A percentile compares a stretch with the other conserved stretches of the same genome.
phyloP scores from a whole-genome alignment of 345 rosid genomes.

The Hirschfeldia incana region DNA sequence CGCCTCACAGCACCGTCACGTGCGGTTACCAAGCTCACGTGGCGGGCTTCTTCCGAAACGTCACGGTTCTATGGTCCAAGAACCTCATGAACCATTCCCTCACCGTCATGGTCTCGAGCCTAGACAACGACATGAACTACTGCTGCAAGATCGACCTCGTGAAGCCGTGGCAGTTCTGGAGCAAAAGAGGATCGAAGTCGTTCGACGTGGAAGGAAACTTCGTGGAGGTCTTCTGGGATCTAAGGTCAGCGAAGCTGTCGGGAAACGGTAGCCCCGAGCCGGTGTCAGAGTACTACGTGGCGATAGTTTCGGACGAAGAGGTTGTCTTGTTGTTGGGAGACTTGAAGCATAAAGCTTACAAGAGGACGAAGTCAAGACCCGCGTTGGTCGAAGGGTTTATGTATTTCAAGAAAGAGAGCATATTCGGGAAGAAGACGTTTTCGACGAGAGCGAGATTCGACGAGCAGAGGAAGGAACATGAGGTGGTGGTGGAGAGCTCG shows the following conservation, averaged over 20 bases:
- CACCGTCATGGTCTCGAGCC: slow-evolving; percentile 57
- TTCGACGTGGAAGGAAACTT: slow-evolving; percentile 64
- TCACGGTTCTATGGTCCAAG: slow-evolving; percentile 69
- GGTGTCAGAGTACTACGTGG: slow-evolving; percentile 67
- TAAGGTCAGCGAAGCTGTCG: slow-evolving; percentile 69
- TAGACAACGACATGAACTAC: slow-evolving; percentile 56
- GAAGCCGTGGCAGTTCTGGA: slow-evolving; percentile 93
- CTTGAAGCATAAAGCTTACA: slow-evolving; percentile 79
- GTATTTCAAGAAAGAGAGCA: slow-evolving; percentile 75
- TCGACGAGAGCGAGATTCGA: slow-evolving; percentile 71
- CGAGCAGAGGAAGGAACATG: slow-evolving; percentile 66
- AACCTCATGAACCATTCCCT: slow-evolving; percentile 76
- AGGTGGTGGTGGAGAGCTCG: slow-evolving; percentile 80
- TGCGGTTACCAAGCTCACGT: slow-evolving; percentile 70
- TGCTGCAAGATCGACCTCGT: slow-evolving; percentile 66
- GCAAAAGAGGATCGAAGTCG: slow-evolving; percentile 73
- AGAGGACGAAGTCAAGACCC: slow-evolving; percentile 75
- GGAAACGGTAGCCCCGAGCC: slow-evolving; percentile 81
- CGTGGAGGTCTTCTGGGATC: slow-evolving; percentile 81
- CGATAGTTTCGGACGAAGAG: slow-evolving; percentile 82
- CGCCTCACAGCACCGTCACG: slow-evolving; percentile 75
- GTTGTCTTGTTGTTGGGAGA: slow-evolving; percentile 83
- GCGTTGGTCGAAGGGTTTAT: slow-evolving; percentile 63
- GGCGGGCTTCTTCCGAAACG: slow-evolving; percentile 62
- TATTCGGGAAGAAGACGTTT: slow-evolving; percentile 78